Conservation (phyloP, 2,329 filamentous ascomycete genomes). For the Aspergillus eucalypticola region DNA sequence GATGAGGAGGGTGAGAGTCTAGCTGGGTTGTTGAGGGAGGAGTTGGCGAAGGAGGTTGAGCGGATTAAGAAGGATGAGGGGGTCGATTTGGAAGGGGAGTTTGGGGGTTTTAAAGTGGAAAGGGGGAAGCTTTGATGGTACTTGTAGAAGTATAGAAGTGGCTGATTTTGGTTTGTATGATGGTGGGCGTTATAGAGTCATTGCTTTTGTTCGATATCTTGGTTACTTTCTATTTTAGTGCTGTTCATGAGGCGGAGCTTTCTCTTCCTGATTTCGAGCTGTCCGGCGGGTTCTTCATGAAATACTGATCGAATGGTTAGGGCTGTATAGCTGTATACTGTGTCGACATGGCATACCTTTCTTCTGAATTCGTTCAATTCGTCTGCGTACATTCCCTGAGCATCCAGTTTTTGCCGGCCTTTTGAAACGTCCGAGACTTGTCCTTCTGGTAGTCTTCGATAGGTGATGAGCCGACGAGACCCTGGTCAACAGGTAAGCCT, state of each 20-base stretch:
- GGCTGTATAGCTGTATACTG: too few relatives aligned
- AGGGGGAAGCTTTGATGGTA: slow-evolving; percentile 23
- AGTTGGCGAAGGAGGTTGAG: slow-evolving; percentile 40
- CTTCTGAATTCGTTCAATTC: slow-evolving; percentile 69
- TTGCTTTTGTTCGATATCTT: not conserved
- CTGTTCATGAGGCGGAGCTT: slow-evolving; percentile 9
- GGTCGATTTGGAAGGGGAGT: slow-evolving; percentile 34
- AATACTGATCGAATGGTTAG: slow-evolving; percentile 15
- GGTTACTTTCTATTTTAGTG: not conserved
- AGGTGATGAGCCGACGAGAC: slow-evolving; percentile 87
- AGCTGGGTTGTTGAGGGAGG: slow-evolving; percentile 38
- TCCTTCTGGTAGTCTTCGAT: slow-evolving; percentile 68
- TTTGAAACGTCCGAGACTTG: slow-evolving; percentile 33
- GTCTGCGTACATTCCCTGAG: slow-evolving; percentile 57
- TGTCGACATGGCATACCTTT: slow-evolving; percentile 34
- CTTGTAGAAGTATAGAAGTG: not conserved
- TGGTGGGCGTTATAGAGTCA: too few relatives aligned
- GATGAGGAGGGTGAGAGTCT: slow-evolving; percentile 47
- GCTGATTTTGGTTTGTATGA: not conserved
- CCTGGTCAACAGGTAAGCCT: slow-evolving; percentile 50
- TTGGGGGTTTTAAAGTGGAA: slow-evolving; percentile 1
- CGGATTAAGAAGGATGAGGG: slow-evolving; percentile 40
- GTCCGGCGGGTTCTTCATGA: slow-evolving; percentile 12
- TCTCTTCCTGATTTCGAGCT: slow-evolving; percentile 2
- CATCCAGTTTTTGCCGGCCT: slow-evolving; percentile 37